Conservation (phyloP, 805 yeast species). For the Metschnikowia aberdeeniae region DNA sequence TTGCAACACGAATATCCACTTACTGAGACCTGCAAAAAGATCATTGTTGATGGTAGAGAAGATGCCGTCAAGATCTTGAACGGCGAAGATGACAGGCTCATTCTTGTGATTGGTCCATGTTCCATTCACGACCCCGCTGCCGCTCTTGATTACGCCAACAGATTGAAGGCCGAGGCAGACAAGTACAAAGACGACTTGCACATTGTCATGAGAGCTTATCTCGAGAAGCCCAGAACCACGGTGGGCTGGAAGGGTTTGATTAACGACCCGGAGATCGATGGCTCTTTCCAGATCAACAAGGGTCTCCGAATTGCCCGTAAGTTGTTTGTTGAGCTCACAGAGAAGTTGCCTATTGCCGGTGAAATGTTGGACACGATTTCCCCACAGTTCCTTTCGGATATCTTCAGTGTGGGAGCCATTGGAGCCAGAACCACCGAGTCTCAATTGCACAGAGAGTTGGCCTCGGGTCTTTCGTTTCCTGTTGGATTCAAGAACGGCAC, state of each 20-base stretch:
- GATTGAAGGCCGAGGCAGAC: conserved; percentile 61
- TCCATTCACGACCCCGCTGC: conserved; percentile 90
- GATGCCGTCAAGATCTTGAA: conserved; percentile 71
- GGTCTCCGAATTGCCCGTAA: conserved; percentile 86
- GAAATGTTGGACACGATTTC: conserved; percentile 98
- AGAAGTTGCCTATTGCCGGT: conserved; percentile 82
- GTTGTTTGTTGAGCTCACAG: conserved; percentile 77
- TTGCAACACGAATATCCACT: conserved; percentile 83
- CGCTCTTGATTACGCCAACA: conserved; percentile 81
- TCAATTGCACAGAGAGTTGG: conserved; percentile 94
- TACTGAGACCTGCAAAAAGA: conserved; percentile 46
- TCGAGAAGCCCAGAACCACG: conserved; percentile 97
- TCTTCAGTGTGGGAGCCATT: conserved; percentile 92
- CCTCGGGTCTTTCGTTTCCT: conserved; percentile 98
- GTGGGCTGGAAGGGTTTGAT: conserved; percentile 99
- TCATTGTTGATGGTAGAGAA: conserved; percentile 73
- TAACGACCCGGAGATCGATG: conserved; percentile 93
- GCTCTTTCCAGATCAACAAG: conserved; percentile 89
- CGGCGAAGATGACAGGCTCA: conserved; percentile 75
- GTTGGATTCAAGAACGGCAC: conserved; percentile 98
- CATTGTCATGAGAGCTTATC: conserved; percentile 93
- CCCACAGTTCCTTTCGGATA: conserved; percentile 91
- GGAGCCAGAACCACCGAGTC: conserved; percentile 99
- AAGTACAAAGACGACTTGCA: conserved; percentile 74
- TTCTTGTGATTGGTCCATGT: conserved; percentile 94